Evolutionary conservation across 495 filamentous ascomycete genomes (phyloP).

Genomic region (Staphylotrichum longicolle): DNA sequence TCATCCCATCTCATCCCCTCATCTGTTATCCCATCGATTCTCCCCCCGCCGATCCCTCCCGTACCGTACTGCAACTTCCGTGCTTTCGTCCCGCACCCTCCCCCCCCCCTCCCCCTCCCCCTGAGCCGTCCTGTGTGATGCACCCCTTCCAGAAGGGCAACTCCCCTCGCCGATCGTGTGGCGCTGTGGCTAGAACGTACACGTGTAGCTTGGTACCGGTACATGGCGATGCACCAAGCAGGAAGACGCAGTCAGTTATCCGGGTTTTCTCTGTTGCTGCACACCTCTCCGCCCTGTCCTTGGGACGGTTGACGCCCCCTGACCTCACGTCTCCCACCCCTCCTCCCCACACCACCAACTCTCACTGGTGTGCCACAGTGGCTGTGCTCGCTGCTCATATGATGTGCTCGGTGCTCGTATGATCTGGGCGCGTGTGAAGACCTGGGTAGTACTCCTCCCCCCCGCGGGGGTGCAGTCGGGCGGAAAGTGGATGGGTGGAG

Average conservation of each 20-base stretch:
- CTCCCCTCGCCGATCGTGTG: conserved; percentile 7
- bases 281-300: too few relatives aligned
- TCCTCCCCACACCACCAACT: not conserved
- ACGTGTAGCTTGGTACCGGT: too few relatives aligned
- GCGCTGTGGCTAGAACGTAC: conserved; percentile 1
- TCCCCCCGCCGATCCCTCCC: too few relatives aligned
- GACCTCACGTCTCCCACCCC: not conserved
- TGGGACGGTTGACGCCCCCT: too few relatives aligned
- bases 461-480: not conserved
- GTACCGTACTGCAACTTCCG: too few relatives aligned
- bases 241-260: too few relatives aligned
- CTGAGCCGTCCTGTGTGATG: not conserved
- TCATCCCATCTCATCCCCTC: too few relatives aligned
- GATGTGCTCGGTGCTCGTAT: not conserved
- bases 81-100: not conserved
- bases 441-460: not conserved
- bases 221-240: too few relatives aligned
- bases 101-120: not conserved
- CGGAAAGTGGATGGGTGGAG: not conserved
- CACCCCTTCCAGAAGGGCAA: not conserved
- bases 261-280: too few relatives aligned
- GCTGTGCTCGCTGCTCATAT: not conserved
- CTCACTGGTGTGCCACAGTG: not conserved
- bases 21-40: too few relatives aligned
- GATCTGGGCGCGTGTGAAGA: not conserved